Conservation (phyloP, 2,329 filamentous ascomycete species). For the Fusarium pininemorale region DNA sequence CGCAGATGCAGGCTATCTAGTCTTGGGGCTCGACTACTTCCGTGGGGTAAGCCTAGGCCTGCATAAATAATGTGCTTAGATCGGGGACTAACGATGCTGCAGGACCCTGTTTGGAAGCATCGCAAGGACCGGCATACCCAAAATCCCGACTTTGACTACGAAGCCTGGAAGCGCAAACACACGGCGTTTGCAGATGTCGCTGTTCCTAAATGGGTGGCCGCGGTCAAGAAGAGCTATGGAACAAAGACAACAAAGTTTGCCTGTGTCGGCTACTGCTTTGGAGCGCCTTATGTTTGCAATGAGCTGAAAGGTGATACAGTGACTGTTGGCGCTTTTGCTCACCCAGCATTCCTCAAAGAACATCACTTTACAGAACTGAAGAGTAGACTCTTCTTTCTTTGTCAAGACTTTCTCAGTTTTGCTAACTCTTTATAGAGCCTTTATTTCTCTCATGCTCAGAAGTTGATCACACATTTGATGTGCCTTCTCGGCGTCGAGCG, state of each 20-base stretch:
- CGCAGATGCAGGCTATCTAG: constrained; percentile 1
- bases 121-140: not conserved
- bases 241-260: not conserved
- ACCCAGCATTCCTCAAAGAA: constrained; percentile 4
- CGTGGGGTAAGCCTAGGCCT: not conserved
- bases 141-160: not conserved
- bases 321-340: not conserved
- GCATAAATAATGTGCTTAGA: not conserved
- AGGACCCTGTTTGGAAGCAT: constrained; percentile 10
- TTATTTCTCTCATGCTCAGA: constrained; percentile 1
- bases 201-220: not conserved
- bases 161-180: constrained; percentile 3
- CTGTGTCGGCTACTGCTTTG: constrained; percentile 3
- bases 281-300: constrained; percentile 1
- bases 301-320: not conserved
- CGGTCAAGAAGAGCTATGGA: not conserved
- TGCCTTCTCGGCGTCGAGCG: not conserved
- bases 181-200: not conserved
- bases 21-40: constrained; percentile 5
- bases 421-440: not conserved
- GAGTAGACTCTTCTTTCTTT: not conserved
- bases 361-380: not conserved
- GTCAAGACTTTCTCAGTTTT: no score
- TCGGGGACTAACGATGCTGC: not conserved
- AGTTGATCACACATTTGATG: constrained; percentile 5